Evolutionary conservation across 192 early-diverging fungal genomes (phyloP), one percentile per base, ranked within the genome.

Genomic region (Mortierella antarctica): DNA sequence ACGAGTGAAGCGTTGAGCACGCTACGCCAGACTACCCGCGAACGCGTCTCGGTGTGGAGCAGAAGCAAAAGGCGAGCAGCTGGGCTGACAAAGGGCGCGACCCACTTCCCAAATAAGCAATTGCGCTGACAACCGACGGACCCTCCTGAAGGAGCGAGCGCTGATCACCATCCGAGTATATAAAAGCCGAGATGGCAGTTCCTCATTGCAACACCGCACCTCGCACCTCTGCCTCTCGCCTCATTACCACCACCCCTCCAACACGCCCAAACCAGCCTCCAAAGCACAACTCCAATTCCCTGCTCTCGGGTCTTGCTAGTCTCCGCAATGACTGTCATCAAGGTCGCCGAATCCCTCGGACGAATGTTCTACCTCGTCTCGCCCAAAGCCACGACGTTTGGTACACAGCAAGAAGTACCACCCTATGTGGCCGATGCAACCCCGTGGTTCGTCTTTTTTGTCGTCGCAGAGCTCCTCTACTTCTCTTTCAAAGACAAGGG

Each of bases 361-460:
- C 83, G 88, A 18, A 70, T 90, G 71, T 87, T 90, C 52, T 90
- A 90, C 70, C 18, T 90, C 18, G 86, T 89, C 44, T 71, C 74
- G 9, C 88, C 88, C 17, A 74, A 69, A 52, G 60, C 71, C 15
- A 75, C 82, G 1, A 82, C 71, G 2, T 89, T 86, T 67, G 70
- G 42, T 14, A 76, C 69, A 0, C 14, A 71, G 21, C 73, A 78
- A 50, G 70, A 86, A 21, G 87, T 90, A 0, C 88, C 88, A 13
- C 74, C 88, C 63, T 90, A 89, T 62, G 84, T 90, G 2, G 58
- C 78, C 13, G 82, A 86, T 62, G 83, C 89, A 5, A 82, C 87
- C 23, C 85, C 83, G 7, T 87, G 83, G 61, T 90, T 90, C 69
- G 51, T 89, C 39, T 56, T 75, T 44, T 83, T 84, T 46, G 76